Percentiles rank a stretch among this genome's conserved stretches.
Conservation (phyloP, 1,284 basidiomycete species). For the Athelia psychrophila region DNA sequence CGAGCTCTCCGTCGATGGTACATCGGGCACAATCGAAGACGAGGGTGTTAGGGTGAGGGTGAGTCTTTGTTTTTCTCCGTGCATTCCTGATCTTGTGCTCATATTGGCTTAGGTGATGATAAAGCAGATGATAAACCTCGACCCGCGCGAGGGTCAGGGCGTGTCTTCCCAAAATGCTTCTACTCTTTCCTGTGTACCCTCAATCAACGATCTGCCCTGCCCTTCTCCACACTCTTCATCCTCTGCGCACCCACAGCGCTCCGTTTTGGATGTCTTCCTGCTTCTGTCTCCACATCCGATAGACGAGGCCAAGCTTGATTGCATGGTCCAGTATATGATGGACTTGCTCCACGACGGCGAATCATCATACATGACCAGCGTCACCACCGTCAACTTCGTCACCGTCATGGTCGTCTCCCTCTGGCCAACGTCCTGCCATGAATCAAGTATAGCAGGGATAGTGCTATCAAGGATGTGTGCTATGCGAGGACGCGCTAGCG, state of each 20-base stretch:
- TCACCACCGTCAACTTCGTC: too few relatives aligned
- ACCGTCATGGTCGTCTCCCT: too few relatives aligned
- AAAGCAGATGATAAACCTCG: constrained; percentile 85
- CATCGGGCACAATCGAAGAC: constrained; percentile 80
- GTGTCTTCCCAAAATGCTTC: constrained; percentile 89
- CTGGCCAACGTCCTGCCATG: too few relatives aligned
- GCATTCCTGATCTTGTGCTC: constrained; percentile 21
- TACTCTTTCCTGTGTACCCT: constrained; percentile 90
- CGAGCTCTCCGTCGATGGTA: constrained; percentile 74
- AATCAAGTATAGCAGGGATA: too few relatives aligned
- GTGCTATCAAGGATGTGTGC: too few relatives aligned
- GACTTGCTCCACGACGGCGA: constrained; percentile 88
- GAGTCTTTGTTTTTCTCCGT: constrained; percentile 26
- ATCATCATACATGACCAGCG: too few relatives aligned
- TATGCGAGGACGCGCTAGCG: too few relatives aligned
- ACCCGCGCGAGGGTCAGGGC: constrained; percentile 74
- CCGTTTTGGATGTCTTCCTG: constrained; percentile 83
- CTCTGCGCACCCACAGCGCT: constrained; percentile 16
- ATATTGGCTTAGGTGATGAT: constrained; percentile 66
- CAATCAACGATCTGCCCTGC: constrained; percentile 68
- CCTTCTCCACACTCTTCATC: constrained; percentile 40
- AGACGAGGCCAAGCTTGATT: constrained; percentile 94
- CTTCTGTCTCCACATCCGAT: constrained; percentile 82
- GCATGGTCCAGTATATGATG: constrained; percentile 90
- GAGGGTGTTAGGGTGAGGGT: constrained; percentile 79